Conservation (phyloP, 352 stramenopile genomes). For the Globisporangium parvum region DNA sequence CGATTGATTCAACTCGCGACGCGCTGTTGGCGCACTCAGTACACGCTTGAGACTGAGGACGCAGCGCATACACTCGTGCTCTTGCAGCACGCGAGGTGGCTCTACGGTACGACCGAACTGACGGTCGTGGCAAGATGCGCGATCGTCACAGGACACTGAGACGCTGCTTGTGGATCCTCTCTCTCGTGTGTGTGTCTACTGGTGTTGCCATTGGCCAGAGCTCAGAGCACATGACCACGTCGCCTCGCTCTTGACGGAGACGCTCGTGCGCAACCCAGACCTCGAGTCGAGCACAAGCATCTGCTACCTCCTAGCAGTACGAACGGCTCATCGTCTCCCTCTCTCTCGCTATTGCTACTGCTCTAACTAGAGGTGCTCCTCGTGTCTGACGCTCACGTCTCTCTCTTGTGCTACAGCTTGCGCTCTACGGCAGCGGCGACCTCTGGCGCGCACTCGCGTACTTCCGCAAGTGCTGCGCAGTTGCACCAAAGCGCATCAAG, state of each 20-base stretch:
- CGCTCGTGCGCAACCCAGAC: background rate
- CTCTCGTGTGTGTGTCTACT: constrained; percentile 2
- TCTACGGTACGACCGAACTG: constrained; percentile 67
- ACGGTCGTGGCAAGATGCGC: background rate
- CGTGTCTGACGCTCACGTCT: background rate
- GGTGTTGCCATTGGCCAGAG: constrained; percentile 14
- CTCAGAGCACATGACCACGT: constrained; percentile 27
- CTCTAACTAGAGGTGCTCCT: background rate
- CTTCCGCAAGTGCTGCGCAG: constrained; percentile 37
- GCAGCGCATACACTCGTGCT: constrained; percentile 8
- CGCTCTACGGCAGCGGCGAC: constrained; percentile 21
- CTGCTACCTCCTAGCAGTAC: constrained; percentile 49
- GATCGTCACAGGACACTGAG: background rate
- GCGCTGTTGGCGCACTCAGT: constrained; percentile 43
- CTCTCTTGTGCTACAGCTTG: constrained; percentile 22
- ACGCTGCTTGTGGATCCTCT: background rate
- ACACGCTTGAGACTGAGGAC: constrained; percentile 42
- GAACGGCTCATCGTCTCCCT: background rate
- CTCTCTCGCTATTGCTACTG: too few species aligned
- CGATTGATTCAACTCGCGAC: constrained; percentile 28
- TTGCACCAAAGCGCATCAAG: constrained; percentile 36
- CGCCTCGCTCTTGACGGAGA: constrained; percentile 17
- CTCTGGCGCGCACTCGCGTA: constrained; percentile 39
- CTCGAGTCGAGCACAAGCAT: constrained; percentile 14
- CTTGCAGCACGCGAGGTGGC: constrained; percentile 64